Conservation (phyloP, 129 eudicot genomes). For the Pulicaria dysenterica region DNA sequence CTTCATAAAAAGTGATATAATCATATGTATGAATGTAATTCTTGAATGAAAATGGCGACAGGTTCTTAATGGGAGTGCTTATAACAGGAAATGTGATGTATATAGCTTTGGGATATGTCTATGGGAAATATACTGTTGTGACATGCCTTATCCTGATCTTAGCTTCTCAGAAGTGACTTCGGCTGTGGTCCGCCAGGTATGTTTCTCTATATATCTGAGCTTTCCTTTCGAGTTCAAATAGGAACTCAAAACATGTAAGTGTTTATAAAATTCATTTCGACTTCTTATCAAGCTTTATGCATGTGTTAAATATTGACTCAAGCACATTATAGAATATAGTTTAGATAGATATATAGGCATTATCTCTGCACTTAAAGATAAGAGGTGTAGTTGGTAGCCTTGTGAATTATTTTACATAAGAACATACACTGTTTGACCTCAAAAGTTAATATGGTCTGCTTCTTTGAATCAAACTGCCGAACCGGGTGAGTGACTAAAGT, state of each 20-base stretch:
- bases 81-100: conserved; percentile 84
- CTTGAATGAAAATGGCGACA: conserved; percentile 29
- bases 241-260: neutral
- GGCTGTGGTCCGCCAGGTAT: conserved; percentile 90
- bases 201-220: no score
- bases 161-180: conserved; percentile 94
- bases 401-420: neutral
- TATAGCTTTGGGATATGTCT: conserved; percentile 90
- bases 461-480: neutral
- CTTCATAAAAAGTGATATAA: neutral
- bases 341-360: no score
- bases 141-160: conserved; percentile 96
- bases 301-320: neutral
- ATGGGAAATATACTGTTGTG: conserved; percentile 96
- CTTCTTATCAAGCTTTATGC: neutral
- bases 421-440: neutral
- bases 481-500: no score
- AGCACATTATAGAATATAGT: no score
- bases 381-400: neutral
- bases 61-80: conserved; percentile 85
- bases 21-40: neutral
- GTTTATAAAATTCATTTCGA: neutral
- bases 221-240: neutral
- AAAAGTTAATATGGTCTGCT: neutral
- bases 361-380: neutral